Evolutionary conservation across 1,139 yeast species (phyloP).

Genomic region (Pichia sp.): DNA sequence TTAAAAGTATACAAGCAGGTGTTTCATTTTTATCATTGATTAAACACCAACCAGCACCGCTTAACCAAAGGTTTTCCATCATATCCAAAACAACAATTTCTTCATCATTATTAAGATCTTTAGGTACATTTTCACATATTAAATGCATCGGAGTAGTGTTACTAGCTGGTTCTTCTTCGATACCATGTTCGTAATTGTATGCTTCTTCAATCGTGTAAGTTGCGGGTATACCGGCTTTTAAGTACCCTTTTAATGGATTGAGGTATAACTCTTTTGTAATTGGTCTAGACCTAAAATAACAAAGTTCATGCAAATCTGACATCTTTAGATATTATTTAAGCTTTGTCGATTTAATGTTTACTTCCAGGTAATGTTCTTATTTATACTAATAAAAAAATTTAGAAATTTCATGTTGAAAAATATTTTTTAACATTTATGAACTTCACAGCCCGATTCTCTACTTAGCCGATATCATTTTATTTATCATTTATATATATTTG

Average conservation of each 20-base stretch:
- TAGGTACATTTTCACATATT: slow-evolving; percentile 48
- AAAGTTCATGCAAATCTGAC: slow-evolving; percentile 68
- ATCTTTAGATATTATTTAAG: slow-evolving; percentile 27
- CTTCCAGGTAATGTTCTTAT: too few species aligned
- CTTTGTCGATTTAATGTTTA: not conserved
- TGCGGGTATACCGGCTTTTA: slow-evolving; percentile 67
- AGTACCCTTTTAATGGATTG: slow-evolving; percentile 37
- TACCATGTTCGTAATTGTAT: slow-evolving; percentile 42
- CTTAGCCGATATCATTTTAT: too few species aligned
- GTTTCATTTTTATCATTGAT: slow-evolving; percentile 62
- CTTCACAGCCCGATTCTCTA: too few species aligned
- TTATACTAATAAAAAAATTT: too few species aligned
- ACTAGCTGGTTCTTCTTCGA: slow-evolving; percentile 36
- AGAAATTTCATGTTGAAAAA: too few species aligned
- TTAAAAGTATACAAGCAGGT: slow-evolving; percentile 65
- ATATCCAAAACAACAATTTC: slow-evolving; percentile 41
- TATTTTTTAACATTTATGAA: too few species aligned
- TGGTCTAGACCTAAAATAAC: slow-evolving; percentile 53
- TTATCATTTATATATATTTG: too few species aligned
- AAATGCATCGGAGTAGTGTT: slow-evolving; percentile 74
- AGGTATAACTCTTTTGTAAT: slow-evolving; percentile 40
- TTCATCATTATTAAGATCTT: slow-evolving; percentile 42
- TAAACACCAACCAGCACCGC: slow-evolving; percentile 90
- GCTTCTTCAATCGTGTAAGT: slow-evolving; percentile 80
- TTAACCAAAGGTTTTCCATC: slow-evolving; percentile 63